phyloP scores from a whole-genome alignment of 2,329 filamentous ascomycete genomes.

The Xylariomycetidae sp. region DNA sequence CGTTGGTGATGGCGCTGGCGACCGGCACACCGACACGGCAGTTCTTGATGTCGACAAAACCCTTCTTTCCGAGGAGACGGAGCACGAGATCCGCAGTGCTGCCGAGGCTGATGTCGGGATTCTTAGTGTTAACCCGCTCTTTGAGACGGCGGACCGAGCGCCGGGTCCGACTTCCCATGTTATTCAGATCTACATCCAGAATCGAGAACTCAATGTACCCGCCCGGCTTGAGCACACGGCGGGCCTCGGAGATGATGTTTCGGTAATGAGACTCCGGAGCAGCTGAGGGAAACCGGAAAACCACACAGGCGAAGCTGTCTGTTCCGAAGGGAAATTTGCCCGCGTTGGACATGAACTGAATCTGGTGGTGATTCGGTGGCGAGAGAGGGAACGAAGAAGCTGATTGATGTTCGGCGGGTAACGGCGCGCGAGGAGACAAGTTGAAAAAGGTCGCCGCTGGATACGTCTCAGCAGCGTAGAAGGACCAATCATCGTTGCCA shows the following conservation, averaged over 20 bases:
- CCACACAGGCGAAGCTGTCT: constrained; percentile 70
- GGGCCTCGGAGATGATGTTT: constrained; percentile 68
- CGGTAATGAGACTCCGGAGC: constrained; percentile 65
- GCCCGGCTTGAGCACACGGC: constrained; percentile 71
- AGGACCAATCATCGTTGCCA: constrained; percentile 85
- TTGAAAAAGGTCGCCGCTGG: constrained; percentile 73
- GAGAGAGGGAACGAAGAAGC: constrained; percentile 48
- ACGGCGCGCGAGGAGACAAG: constrained; percentile 55
- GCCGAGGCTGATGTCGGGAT: constrained; percentile 56
- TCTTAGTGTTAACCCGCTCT: constrained; percentile 59
- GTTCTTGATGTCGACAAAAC: constrained; percentile 68
- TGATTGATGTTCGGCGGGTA: constrained; percentile 40
- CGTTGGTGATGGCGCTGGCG: constrained; percentile 44
- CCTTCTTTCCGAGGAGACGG: constrained; percentile 61
- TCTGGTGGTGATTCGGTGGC: constrained; percentile 70
- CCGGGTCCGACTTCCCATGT: constrained; percentile 70
- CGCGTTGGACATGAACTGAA: constrained; percentile 59
- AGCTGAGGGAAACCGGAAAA: constrained; percentile 71
- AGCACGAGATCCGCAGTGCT: constrained; percentile 59
- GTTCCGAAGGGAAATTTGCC: constrained; percentile 70
- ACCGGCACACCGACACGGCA: constrained; percentile 77
- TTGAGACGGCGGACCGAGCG: constrained; percentile 67
- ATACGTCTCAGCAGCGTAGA: constrained; percentile 78
- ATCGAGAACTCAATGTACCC: constrained; percentile 77
- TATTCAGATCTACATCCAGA: constrained; percentile 74